These are phyloP conservation scores for Obba rivulosa DNA, from an alignment of 768 basidiomycete genomes.

Conservation along the genomic window DNA sequence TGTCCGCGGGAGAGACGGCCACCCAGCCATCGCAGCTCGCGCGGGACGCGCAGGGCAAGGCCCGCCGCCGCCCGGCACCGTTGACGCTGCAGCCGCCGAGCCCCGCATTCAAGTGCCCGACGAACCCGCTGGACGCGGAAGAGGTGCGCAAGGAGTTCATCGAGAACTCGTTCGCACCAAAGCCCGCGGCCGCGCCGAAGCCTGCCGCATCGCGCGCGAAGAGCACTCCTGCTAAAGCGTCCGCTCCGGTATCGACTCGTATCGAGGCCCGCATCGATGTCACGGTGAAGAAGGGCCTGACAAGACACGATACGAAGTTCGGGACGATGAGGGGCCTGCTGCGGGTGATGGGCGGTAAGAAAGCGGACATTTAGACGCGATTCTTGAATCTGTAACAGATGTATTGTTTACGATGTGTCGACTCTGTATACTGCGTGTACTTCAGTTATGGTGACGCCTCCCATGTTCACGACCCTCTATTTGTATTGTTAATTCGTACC, in stretches of 20 bases:
- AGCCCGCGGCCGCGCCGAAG: constrained; percentile 4
- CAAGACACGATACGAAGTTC: constrained; percentile 10
- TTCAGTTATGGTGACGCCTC: too few relatives aligned
- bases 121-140: constrained; percentile 31
- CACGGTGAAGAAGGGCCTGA: constrained; percentile 18
- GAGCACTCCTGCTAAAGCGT: constrained; percentile 1
- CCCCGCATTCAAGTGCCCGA: constrained; percentile 26
- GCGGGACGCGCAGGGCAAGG: constrained; percentile 18
- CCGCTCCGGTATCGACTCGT: constrained; percentile 2
- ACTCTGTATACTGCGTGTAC: too few relatives aligned
- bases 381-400: background rate
- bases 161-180: constrained; percentile 35
- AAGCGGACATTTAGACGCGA: constrained; percentile 10
- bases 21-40: constrained; percentile 2
- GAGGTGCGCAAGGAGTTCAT: constrained; percentile 36
- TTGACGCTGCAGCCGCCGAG: constrained; percentile 32
- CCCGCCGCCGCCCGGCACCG: constrained; percentile 37
- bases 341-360: constrained; percentile 24
- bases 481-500: background rate
- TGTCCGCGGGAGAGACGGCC: constrained; percentile 11
- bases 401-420: background rate
- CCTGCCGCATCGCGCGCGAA: background rate
- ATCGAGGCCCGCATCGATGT: constrained; percentile 12
- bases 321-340: constrained; percentile 28
- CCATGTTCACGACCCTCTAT: too few relatives aligned